These are phyloP conservation scores for Cercophora sp. DNA, from an alignment of 495 filamentous ascomycete genomes.

Conservation along the genomic window DNA sequence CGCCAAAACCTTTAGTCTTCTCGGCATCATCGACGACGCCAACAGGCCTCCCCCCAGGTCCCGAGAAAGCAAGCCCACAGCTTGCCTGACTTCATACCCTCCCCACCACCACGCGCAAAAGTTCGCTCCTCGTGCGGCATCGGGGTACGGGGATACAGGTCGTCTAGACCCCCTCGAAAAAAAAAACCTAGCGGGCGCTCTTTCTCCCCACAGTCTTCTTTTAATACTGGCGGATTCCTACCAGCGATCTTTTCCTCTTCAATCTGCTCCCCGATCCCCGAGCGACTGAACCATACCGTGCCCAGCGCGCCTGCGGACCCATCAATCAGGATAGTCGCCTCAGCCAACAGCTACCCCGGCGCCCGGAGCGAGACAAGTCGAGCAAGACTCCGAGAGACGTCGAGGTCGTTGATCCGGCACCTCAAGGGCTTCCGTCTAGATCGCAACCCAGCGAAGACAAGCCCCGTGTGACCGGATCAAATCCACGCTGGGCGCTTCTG, in stretches of 20 bases:
- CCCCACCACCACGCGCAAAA: background rate
- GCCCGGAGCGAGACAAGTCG: background rate
- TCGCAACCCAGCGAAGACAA: constrained; percentile 20
- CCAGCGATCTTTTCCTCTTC: background rate
- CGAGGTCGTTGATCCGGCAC: background rate
- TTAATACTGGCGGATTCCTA: background rate
- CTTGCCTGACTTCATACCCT: background rate
- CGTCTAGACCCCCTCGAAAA: background rate
- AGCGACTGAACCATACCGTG: background rate
- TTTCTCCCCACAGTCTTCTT: background rate
- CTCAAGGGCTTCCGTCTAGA: background rate
- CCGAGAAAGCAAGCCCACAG: background rate
- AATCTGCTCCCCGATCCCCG: background rate
- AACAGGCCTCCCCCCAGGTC: background rate
- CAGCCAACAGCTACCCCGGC: background rate
- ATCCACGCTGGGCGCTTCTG: constrained; percentile 53
- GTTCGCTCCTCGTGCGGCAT: background rate
- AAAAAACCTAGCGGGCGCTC: background rate
- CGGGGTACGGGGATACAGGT: background rate
- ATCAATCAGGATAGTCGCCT: background rate
- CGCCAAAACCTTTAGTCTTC: background rate
- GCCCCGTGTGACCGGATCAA: constrained; percentile 28
- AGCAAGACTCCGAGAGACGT: no score
- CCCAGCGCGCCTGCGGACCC: background rate
- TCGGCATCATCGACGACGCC: background rate